Percentiles rank a stretch among this genome's conserved stretches.
These are phyloP conservation scores for Pyrenophora seminiperda DNA, from an alignment of 2,329 filamentous ascomycete genomes.

Conservation along the genomic window DNA sequence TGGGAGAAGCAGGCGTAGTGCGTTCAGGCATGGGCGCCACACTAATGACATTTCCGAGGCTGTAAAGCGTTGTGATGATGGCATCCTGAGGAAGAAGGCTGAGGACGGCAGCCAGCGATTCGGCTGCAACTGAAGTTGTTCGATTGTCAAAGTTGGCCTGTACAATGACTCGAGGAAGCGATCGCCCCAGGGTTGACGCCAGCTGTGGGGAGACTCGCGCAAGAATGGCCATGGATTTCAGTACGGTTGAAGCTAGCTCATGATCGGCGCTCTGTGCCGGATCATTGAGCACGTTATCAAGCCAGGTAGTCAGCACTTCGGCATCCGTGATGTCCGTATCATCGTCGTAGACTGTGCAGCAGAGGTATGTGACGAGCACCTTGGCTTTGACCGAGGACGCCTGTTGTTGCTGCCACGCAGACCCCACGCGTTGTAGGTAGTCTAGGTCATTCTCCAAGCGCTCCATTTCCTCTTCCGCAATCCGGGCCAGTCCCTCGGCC, in stretches of 20 bases:
- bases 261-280: conserved; percentile 81
- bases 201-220: conserved; percentile 75
- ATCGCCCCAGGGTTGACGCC: conserved; percentile 75
- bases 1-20: conserved; percentile 51
- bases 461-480: conserved; percentile 82
- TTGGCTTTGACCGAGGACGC: conserved; percentile 85
- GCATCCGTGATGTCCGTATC: conserved; percentile 70
- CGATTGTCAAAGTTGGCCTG: conserved; percentile 74
- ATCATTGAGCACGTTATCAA: conserved; percentile 81
- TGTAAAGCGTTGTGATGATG: conserved; percentile 93
- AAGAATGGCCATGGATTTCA: conserved; percentile 81
- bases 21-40: conserved; percentile 64
- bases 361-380: conserved; percentile 81
- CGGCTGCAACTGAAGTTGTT: conserved; percentile 78
- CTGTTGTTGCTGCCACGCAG: conserved; percentile 82
- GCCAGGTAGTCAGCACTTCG: conserved; percentile 80
- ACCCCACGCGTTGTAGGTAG: conserved; percentile 79
- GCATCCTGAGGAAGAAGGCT: conserved; percentile 86
- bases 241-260: conserved; percentile 73
- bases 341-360: conserved; percentile 81
- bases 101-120: conserved; percentile 80
- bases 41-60: conserved; percentile 92
- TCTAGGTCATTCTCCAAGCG: conserved; percentile 88
- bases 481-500: conserved; percentile 66
- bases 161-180: conserved; percentile 85